These are phyloP conservation scores for Eimeria necatrix DNA, from an alignment of 169 alveolate genomes.

Conservation along the genomic window DNA sequence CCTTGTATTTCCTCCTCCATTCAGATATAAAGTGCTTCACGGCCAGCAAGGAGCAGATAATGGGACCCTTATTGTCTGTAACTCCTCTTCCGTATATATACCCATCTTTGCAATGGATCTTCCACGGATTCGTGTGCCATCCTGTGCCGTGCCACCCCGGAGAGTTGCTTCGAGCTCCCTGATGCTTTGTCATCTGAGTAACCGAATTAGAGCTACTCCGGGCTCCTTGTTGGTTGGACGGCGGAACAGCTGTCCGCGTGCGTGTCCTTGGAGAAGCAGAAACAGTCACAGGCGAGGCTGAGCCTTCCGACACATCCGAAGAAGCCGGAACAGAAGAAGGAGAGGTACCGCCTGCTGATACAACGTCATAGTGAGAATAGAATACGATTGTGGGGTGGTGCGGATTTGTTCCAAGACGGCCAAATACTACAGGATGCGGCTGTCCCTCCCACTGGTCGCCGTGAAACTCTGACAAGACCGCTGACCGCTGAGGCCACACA, in stretches of 20 bases:
- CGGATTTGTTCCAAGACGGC: constrained; percentile 81
- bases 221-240: constrained; percentile 5
- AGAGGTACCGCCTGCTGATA: constrained; percentile 56
- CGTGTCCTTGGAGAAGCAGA: constrained; percentile 51
- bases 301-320: constrained; percentile 4
- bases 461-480: constrained; percentile 50
- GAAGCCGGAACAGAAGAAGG: constrained; percentile 1
- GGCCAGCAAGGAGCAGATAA: constrained; percentile 80
- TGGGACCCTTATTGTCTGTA: constrained; percentile 84
- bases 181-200: background rate
- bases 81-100: constrained; percentile 82
- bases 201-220: background rate
- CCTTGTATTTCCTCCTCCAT: constrained; percentile 70
- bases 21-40: constrained; percentile 76
- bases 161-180: background rate
- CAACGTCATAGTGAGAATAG: constrained; percentile 84
- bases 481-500: constrained; percentile 65
- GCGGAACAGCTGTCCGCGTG: background rate
- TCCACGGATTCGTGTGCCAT: constrained; percentile 80
- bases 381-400: constrained; percentile 81
- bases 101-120: constrained; percentile 80
- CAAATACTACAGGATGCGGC: constrained; percentile 82
- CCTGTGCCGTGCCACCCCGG: constrained; percentile 68
- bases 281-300: constrained; percentile 11
- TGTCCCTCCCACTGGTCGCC: constrained; percentile 60